Evolutionary conservation across 305 asterid genomes (phyloP).

Genomic region (Petunia hybrid): DNA sequence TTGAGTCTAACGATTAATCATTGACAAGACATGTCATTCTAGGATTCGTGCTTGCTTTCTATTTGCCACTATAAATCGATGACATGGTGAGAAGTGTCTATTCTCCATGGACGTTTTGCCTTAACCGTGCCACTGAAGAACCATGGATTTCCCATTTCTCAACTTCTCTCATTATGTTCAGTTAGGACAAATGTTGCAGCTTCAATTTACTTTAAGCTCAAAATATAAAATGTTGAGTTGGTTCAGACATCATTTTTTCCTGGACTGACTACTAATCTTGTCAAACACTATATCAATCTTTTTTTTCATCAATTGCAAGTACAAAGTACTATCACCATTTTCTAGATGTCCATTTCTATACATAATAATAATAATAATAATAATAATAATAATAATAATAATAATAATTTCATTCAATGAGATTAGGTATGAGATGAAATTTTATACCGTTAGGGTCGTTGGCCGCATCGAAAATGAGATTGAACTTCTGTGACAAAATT

Average conservation of each 20-base stretch:
- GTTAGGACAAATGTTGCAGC: too few relatives aligned
- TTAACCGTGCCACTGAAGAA: background rate
- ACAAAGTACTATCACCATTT: background rate
- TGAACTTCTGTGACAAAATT: background rate
- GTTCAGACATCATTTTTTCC: background rate
- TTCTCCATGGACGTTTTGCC: background rate
- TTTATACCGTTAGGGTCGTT: background rate
- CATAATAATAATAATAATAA: too few relatives aligned
- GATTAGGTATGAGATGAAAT: too few relatives aligned
- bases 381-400: too few relatives aligned
- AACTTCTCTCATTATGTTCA: background rate
- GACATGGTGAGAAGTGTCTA: background rate
- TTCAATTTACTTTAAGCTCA: too few relatives aligned
- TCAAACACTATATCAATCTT: background rate
- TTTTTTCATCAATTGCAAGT: too few relatives aligned
- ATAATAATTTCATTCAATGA: too few relatives aligned
- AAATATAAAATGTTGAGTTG: too few relatives aligned
- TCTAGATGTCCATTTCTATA: background rate
- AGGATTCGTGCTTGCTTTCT: background rate
- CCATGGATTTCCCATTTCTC: background rate
- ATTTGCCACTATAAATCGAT: background rate
- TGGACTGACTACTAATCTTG: background rate
- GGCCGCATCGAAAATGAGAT: background rate
- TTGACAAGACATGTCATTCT: background rate
- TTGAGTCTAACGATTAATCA: background rate